Evolutionary conservation across 306 rosid genomes (phyloP).

Genomic region (Pyrus communis): DNA sequence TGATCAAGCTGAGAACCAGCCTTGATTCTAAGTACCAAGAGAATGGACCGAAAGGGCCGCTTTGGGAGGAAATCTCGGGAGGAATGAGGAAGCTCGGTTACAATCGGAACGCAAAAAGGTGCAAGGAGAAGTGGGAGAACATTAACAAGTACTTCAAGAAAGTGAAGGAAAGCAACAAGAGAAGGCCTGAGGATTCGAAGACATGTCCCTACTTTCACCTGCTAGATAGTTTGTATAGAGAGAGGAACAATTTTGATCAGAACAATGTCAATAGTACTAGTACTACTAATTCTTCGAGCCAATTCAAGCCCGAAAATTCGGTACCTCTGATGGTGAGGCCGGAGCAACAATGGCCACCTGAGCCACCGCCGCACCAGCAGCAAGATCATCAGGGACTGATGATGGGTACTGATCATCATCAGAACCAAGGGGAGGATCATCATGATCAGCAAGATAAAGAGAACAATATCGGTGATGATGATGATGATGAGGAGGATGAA

Average conservation of each 20-base stretch:
- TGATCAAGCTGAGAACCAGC: slow-evolving; percentile 53
- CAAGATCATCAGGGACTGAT: neutral
- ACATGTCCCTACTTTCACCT: slow-evolving; percentile 82
- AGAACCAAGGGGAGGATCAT: neutral
- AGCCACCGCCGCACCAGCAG: neutral
- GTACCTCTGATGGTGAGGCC: slow-evolving; percentile 81
- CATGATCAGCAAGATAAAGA: slow-evolving; percentile 27
- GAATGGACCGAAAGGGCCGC: slow-evolving; percentile 74
- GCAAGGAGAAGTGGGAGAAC: slow-evolving; percentile 99
- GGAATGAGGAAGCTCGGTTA: slow-evolving; percentile 67
- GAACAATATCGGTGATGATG: neutral
- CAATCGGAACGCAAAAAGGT: slow-evolving; percentile 65
- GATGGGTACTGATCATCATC: neutral
- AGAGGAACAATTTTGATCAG: slow-evolving; percentile 35
- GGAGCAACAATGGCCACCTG: slow-evolving; percentile 96
- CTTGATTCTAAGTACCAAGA: slow-evolving; percentile 71
- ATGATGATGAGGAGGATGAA: slow-evolving; percentile 26
- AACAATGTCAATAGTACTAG: neutral
- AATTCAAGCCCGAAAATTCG: slow-evolving; percentile 26
- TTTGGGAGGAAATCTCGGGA: slow-evolving; percentile 86
- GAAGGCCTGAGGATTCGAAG: slow-evolving; percentile 77
- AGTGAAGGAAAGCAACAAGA: slow-evolving; percentile 85
- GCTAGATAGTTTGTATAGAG: slow-evolving; percentile 60
- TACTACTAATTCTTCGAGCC: neutral
- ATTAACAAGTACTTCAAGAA: slow-evolving; percentile 98